Conservation (phyloP, 768 basidiomycete species). For the Termitomyces sp. region DNA sequence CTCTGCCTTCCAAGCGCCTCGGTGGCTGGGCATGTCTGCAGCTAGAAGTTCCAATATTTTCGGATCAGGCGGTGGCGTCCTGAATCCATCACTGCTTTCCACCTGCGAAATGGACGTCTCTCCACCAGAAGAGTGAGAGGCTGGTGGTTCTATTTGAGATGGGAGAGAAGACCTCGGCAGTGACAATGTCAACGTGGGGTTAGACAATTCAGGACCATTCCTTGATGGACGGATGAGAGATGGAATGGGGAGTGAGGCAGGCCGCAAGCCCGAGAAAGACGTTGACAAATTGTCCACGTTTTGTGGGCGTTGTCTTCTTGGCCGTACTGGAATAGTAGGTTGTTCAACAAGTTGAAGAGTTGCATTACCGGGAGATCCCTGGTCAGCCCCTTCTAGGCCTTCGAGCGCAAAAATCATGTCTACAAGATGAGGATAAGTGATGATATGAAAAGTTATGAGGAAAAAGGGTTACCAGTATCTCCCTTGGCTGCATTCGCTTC, state of each 20-base stretch:
- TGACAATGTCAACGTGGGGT: constrained; percentile 28
- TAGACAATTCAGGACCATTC: constrained; percentile 35
- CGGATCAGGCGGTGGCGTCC: constrained; percentile 32
- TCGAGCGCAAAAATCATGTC: constrained; percentile 74
- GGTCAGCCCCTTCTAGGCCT: constrained; percentile 51
- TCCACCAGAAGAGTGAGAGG: not conserved
- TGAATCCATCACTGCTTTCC: constrained; percentile 2
- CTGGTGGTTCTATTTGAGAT: not conserved
- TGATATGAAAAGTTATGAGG: not conserved
- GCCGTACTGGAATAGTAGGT: constrained; percentile 28
- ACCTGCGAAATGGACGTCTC: constrained; percentile 7
- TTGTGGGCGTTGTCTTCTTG: constrained; percentile 27
- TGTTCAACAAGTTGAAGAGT: constrained; percentile 42
- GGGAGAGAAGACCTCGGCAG: constrained; percentile 22
- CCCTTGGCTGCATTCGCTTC: constrained; percentile 23
- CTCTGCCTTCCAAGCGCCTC: constrained; percentile 64
- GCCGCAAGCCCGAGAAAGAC: constrained; percentile 60
- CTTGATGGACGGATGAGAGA: constrained; percentile 51
- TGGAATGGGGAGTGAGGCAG: constrained; percentile 64
- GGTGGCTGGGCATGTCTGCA: constrained; percentile 66
- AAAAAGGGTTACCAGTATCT: constrained; percentile 41
- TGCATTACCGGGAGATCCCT: constrained; percentile 25
- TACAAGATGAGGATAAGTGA: constrained; percentile 19
- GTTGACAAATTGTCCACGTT: constrained; percentile 43
- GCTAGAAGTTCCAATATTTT: constrained; percentile 64